These are phyloP conservation scores for Claviceps paspali DNA, from an alignment of 2,329 filamentous ascomycete species.

Conservation along the genomic window DNA sequence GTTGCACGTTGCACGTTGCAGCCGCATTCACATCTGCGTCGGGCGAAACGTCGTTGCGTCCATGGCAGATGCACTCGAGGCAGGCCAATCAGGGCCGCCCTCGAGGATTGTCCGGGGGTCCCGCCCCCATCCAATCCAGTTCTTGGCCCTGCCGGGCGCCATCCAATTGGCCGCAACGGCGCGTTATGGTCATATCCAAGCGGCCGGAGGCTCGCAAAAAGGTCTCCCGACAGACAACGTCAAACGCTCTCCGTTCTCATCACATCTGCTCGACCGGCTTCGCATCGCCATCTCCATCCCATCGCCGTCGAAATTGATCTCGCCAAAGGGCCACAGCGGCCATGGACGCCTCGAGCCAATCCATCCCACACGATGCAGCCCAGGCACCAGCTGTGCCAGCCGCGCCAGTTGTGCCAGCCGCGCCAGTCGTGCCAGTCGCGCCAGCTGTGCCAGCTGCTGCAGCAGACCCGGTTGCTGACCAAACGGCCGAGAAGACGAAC, in stretches of 20 bases:
- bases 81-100: no score
- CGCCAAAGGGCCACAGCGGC: conserved; percentile 1
- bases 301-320: conserved; percentile 3
- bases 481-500: background rate
- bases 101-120: no score
- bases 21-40: no score
- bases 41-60: no score
- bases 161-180: background rate
- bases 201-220: background rate
- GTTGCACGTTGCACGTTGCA: no score
- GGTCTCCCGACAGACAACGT: no score
- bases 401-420: conserved; percentile 2
- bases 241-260: no score
- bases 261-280: background rate
- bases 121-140: background rate
- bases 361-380: background rate
- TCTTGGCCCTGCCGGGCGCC: background rate
- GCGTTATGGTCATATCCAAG: background rate
- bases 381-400: conserved; percentile 1
- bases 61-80: no score
- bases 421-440: background rate
- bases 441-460: conserved; percentile 2
- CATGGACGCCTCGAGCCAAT: conserved; percentile 3
- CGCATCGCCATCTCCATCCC: background rate
- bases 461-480: background rate